These are phyloP conservation scores for Trichosanthes cucumerina DNA, from an alignment of 306 rosid species.

Conservation along the genomic window DNA sequence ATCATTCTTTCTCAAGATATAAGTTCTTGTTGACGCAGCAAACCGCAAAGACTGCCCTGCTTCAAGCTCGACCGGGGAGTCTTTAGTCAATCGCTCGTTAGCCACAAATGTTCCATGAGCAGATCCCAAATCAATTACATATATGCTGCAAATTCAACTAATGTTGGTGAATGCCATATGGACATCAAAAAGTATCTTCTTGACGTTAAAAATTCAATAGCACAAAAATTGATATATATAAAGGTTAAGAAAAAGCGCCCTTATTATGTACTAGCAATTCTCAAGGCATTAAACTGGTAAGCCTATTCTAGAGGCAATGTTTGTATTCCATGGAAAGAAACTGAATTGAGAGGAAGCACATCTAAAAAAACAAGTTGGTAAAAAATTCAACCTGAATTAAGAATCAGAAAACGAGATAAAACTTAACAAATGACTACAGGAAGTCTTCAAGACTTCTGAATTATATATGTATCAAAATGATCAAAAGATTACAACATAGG, in stretches of 20 bases:
- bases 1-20: conserved; percentile 66
- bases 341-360: neutral
- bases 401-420: neutral
- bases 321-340: neutral
- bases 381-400: neutral
- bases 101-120: conserved; percentile 99
- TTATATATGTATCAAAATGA: neutral
- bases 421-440: neutral
- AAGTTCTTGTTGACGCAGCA: conserved; percentile 88
- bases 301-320: neutral
- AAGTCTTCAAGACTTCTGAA: neutral
- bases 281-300: neutral
- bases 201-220: neutral
- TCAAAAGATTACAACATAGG: neutral
- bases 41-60: conserved; percentile 90
- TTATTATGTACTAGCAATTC: neutral
- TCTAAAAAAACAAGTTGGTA: neutral
- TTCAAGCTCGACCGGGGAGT: conserved; percentile 88
- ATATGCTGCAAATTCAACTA: conserved; percentile 46
- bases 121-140: conserved; percentile 94
- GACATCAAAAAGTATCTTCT: conserved; percentile 2
- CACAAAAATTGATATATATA: neutral
- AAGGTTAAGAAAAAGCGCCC: neutral
- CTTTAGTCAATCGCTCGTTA: conserved; percentile 87
- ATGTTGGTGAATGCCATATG: conserved; percentile 12